Conservation (phyloP, 2,329 filamentous ascomycete species). For the Ceratocystis harringtonii region DNA sequence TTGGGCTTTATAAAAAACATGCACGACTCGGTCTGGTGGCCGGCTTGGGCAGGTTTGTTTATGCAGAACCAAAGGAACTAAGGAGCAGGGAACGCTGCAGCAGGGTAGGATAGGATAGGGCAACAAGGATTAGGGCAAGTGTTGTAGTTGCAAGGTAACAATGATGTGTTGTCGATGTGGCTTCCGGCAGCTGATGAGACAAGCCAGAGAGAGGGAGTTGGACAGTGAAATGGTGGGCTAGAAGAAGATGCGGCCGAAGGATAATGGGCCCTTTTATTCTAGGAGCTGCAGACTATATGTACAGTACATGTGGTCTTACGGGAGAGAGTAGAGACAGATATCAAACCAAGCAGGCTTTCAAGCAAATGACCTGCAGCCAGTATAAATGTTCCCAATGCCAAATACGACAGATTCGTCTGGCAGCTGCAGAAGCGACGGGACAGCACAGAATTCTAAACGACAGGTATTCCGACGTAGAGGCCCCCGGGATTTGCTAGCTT, state of each 20-base stretch:
- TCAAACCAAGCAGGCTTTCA: background rate
- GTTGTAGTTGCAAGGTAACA: background rate
- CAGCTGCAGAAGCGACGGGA: slow-evolving; percentile 1
- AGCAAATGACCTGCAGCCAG: background rate
- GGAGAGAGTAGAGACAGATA: background rate
- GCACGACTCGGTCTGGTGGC: background rate
- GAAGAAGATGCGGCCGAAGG: no score
- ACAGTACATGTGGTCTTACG: no score
- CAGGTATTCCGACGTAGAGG: background rate
- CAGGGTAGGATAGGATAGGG: background rate
- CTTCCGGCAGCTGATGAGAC: background rate
- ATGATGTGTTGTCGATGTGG: slow-evolving; percentile 3
- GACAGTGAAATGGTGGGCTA: background rate
- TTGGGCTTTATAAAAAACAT: background rate
- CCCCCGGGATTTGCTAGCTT: background rate
- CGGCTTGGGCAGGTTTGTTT: background rate
- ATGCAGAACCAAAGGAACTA: background rate
- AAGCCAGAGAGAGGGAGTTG: background rate
- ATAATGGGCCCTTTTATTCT: background rate
- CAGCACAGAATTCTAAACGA: background rate
- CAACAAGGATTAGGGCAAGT: background rate
- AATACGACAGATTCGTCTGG: background rate
- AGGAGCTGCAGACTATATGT: background rate
- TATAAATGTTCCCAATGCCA: background rate
- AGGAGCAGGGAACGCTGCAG: background rate